Evolutionary conservation across 495 filamentous ascomycete genomes (phyloP), one percentile per base, ranked within the genome.

Genomic region (Penicillium simplicissimum): DNA sequence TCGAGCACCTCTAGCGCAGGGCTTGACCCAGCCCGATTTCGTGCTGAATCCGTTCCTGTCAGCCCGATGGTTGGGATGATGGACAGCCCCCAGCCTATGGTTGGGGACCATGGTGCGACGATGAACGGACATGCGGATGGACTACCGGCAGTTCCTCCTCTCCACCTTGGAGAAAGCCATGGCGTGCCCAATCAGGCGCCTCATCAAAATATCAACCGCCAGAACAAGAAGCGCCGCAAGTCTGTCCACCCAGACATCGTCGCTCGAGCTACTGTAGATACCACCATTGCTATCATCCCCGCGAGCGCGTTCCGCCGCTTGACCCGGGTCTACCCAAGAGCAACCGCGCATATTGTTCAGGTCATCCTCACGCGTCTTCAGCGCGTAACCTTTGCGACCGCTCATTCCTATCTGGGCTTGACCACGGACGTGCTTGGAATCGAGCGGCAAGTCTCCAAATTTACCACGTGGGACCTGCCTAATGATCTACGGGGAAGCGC

Each of bases 171-270:
- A 57, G 79, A 82, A 7, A 75, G 70, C 48, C 65, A 70, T 40
- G 40, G 58, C 49, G 66, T 67, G 13, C 68, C 70, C 38, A 47
- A 54, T 37, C 66, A 68, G 5, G 54, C 62, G 35, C 17, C 67
- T 37, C 53, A 62, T 23, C 45, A 57, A 2, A 49, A 61, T 13
- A 17, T 8, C 49, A 52, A 48, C 37, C 45, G 54, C 2, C 34
- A 40, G 23, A 33, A 47, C 10, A 68, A 74, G 51, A 81, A 76
- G 42, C 65, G 64, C 79, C 82, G 71, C 33, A 89, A 87, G 64
- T 98, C 96, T 3, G 94, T 90, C 0, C 95, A 98, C 75, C 95
- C 95, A 13, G 95, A 98, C 72, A 96, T 98, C 65, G 92, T 98
- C 60, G 95, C 93, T 9, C 85, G 95, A 64, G 95, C 95, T n/a